A percentile compares a stretch with the other conserved stretches of the same genome.
phyloP scores from a whole-genome alignment of 2,329 filamentous ascomycete genomes.

The Colletotrichum shisoi region DNA sequence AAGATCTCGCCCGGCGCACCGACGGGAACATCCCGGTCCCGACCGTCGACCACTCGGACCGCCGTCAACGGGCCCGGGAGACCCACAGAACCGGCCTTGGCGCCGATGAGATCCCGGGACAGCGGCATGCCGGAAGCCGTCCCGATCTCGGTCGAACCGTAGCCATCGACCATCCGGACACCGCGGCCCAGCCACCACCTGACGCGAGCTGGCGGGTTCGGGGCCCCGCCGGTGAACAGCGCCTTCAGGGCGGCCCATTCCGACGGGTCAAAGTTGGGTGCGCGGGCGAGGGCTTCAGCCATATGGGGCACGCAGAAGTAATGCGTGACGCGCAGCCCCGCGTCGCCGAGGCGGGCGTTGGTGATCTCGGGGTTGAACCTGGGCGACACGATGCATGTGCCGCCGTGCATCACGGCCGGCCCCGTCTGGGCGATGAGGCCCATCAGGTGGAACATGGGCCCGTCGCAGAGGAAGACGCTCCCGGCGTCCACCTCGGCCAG shows the following conservation, averaged over 20 bases:
- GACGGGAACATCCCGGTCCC: slow-evolving; percentile 10
- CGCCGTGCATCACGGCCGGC: slow-evolving; percentile 26
- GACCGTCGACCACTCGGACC: slow-evolving; percentile 27
- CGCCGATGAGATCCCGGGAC: slow-evolving; percentile 12
- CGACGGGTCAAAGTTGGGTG: slow-evolving; percentile 21
- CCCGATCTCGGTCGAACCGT: slow-evolving; percentile 32
- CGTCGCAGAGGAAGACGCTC: slow-evolving; percentile 35
- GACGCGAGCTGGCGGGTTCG: slow-evolving; percentile 29
- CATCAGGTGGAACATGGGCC: slow-evolving; percentile 38
- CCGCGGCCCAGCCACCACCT: slow-evolving; percentile 33
- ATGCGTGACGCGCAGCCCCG: slow-evolving; percentile 15
- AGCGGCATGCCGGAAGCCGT: slow-evolving; percentile 31
- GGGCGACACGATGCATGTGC: slow-evolving; percentile 22
- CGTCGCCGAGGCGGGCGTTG: slow-evolving; percentile 21
- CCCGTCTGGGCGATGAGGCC: slow-evolving; percentile 32
- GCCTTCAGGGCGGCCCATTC: slow-evolving; percentile 29
- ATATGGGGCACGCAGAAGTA: slow-evolving; percentile 38
- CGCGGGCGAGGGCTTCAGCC: slow-evolving; percentile 29
- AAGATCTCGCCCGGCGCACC: slow-evolving; percentile 32
- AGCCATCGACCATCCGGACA: slow-evolving; percentile 30
- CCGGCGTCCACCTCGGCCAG: slow-evolving; percentile 26
- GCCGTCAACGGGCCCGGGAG: slow-evolving; percentile 29
- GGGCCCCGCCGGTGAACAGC: slow-evolving; percentile 30
- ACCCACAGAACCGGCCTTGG: slow-evolving; percentile 33
- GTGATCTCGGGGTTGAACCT: slow-evolving; percentile 27